Conservation (phyloP, 1,284 basidiomycete genomes). For the Trichosporon coremiiforme region DNA sequence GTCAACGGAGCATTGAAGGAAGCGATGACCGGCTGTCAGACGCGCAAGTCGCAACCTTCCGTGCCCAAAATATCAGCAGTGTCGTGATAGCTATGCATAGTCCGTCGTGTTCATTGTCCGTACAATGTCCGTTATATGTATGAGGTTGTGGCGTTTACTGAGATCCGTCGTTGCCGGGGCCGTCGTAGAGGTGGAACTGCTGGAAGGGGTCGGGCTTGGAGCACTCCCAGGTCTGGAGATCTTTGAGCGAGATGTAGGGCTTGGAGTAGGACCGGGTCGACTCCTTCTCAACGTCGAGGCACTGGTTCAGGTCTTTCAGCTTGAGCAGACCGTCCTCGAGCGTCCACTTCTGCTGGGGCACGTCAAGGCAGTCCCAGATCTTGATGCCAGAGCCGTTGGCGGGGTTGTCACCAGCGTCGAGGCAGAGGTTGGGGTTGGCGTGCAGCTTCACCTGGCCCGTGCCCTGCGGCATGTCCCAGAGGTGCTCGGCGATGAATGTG, state of each 20-base stretch:
- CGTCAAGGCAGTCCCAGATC: constrained; percentile 35
- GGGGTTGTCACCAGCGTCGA: constrained; percentile 32
- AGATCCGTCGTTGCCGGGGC: not conserved
- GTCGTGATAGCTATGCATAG: not conserved
- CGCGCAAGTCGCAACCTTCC: too few species aligned
- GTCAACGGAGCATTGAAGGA: too few species aligned
- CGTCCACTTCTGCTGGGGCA: constrained; percentile 30
- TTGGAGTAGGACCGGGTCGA: constrained; percentile 11
- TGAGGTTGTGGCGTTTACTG: not conserved
- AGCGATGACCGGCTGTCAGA: too few species aligned
- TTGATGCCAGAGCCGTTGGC: constrained; percentile 35
- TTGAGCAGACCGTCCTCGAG: constrained; percentile 19
- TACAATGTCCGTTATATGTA: not conserved
- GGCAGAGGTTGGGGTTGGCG: constrained; percentile 32
- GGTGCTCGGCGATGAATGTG: constrained; percentile 15
- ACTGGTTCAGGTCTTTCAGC: constrained; percentile 24
- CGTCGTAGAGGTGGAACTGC: constrained; percentile 12
- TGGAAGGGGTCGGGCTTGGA: constrained; percentile 26
- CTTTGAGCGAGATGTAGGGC: constrained; percentile 5
- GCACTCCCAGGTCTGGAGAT: constrained; percentile 31
- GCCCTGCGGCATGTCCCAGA: constrained; percentile 22
- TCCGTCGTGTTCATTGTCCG: not conserved
- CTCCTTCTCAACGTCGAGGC: constrained; percentile 29
- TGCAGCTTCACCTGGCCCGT: constrained; percentile 11
- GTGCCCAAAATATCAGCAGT: too few species aligned